These are phyloP conservation scores for Raphanus sativus DNA, from an alignment of 345 rosid genomes.

Conservation along the genomic window DNA sequence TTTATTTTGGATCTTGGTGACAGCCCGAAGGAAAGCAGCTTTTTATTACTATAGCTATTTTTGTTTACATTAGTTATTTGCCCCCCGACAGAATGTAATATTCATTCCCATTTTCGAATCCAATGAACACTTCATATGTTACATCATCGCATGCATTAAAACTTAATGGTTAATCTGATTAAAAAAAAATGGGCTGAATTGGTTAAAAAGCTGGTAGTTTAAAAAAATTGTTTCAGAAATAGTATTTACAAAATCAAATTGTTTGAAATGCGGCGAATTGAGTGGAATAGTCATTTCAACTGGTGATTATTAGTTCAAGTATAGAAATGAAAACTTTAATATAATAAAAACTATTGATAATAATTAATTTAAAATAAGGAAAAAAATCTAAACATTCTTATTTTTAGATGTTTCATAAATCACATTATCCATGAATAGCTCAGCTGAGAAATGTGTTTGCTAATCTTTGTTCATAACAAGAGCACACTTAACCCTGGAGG, in stretches of 20 bases:
- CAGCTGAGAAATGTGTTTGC: neutral
- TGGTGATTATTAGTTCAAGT: neutral
- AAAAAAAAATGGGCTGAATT: neutral
- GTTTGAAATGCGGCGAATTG: neutral
- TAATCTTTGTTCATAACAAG: neutral
- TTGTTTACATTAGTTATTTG: neutral
- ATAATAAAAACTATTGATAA: neutral
- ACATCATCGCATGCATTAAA: neutral
- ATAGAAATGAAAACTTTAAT: neutral
- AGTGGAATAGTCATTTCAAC: neutral
- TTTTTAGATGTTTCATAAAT: neutral
- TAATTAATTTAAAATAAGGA: neutral
- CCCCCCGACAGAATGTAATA: neutral
- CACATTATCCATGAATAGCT: neutral
- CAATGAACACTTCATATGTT: neutral
- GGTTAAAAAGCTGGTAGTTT: neutral
- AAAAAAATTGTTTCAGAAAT: neutral
- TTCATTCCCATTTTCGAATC: neutral
- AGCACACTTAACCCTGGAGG: neutral
- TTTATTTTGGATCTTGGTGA: neutral
- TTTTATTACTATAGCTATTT: neutral
- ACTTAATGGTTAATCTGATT: neutral
- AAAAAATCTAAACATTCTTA: neutral
- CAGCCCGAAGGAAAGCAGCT: neutral
- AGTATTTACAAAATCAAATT: neutral